Base-by-base conservation (phyloP, 345 rosid species). In the Citrus australasica region DNA sequence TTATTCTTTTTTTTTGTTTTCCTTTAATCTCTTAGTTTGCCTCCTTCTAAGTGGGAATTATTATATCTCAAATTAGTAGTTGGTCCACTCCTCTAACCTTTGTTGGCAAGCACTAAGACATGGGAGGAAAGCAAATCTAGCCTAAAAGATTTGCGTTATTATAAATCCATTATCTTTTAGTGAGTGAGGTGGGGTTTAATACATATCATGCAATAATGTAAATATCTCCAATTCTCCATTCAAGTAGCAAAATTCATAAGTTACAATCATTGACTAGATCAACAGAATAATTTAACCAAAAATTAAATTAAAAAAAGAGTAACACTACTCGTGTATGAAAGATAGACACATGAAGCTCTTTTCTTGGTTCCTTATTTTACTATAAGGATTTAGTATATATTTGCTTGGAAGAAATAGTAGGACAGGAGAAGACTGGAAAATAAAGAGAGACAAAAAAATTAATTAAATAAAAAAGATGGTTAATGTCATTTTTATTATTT, bases 391-490 rank as follows among this genome's bases (percentile, higher is more conserved):
- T 40, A 40, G 46, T 11, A 11, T 42, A 42, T 42, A 0, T 33
- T 33, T 33, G 35, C 6, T 33, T 4, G 35, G 35, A 33, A 33
- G 35, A 33, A 33, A 33, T 33, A 33, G 1, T 33, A 33, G 0
- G 6, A 33, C 0, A 4, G 6, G 6, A 4, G 6, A 33, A 0
- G 0, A 33, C 5, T 33, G 1, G 35, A 33, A 33, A 33, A 33
- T 33, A 5, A 5, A 33, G 6, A 33, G 6, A 0, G 33, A 32
- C 0, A 32, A 0, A 32, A 4, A 33, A 33, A 33, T 4, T 5
- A 33, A 33, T 4, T 5, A 33, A 33, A 33, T 33, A 1, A 33
- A 33, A 33, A 33, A 33, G 6, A 33, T 0, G 1, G 0, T 33
- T 1, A 5, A 33, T 33, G 0, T 5, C 0, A 33, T 33, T 33